phyloP scores from a whole-genome alignment of 805 yeast genomes.

The Candida pini region DNA sequence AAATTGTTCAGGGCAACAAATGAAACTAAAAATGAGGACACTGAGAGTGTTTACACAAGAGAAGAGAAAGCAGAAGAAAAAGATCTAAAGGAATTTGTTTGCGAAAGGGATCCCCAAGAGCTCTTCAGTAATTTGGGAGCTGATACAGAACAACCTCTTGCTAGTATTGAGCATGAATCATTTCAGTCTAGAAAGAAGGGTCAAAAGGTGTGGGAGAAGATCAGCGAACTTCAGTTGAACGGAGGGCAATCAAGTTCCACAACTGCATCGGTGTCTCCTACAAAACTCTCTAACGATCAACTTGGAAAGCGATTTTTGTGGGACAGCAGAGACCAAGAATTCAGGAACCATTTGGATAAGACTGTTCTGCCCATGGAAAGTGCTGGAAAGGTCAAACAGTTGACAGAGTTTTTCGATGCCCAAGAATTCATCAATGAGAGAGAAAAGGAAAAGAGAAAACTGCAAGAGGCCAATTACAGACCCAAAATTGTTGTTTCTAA shows the following conservation, averaged over 20 bases:
- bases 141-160: background rate
- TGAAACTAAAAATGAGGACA: slow-evolving; percentile 26
- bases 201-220: slow-evolving; percentile 19
- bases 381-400: slow-evolving; percentile 49
- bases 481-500: slow-evolving; percentile 72
- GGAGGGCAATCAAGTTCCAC: slow-evolving; percentile 3
- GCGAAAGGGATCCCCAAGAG: slow-evolving; percentile 9
- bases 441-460: slow-evolving; percentile 64
- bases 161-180: slow-evolving; percentile 3
- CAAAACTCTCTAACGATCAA: slow-evolving; percentile 1
- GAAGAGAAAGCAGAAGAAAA: slow-evolving; percentile 13
- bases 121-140: background rate
- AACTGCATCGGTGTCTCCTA: too few relatives aligned
- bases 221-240: slow-evolving; percentile 18
- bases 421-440: slow-evolving; percentile 84
- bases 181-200: slow-evolving; percentile 14
- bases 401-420: slow-evolving; percentile 69
- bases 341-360: slow-evolving; percentile 18
- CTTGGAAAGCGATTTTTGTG: slow-evolving; percentile 16
- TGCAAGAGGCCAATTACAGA: slow-evolving; percentile 52
- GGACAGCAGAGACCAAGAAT: slow-evolving; percentile 19
- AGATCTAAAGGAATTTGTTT: slow-evolving; percentile 3
- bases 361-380: slow-evolving; percentile 14
- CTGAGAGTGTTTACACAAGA: slow-evolving; percentile 5
- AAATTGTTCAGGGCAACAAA: slow-evolving; percentile 53